Evolutionary conservation across 2,329 filamentous ascomycete genomes (phyloP), one percentile per base, ranked within the genome.

Genomic region (Monosporascus sp.): DNA sequence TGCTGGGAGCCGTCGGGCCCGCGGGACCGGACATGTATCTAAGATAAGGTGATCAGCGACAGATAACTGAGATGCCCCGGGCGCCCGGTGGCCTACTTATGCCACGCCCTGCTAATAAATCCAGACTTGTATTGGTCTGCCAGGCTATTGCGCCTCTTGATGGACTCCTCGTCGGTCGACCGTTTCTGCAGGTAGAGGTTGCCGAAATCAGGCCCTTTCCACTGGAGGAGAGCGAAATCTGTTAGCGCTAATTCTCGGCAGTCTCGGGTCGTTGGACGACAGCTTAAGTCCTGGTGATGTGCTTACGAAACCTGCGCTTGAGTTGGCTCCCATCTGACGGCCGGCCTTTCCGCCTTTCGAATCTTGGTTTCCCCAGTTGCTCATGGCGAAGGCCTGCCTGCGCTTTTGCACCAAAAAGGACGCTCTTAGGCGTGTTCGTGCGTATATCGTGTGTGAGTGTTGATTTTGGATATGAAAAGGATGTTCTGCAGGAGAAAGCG

Each of bases 81-180:
- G 3, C 9, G 24, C 14, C 20, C n/a, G 25, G 2, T 24, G 41
- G 5, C n/a, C 3, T 44, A 58, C 56, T 41, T 54, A 22, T 37
- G 37, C 56, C 56, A 58, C 54, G 51, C 50, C 14, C 38, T 41
- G 27, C 52, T 47, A 17, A 52, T n/a, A 35, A 53, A 56, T 1
- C 54, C 53, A 1, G 48, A 27, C 5, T 46, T 52, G 18, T 54
- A 54, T 22, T 58, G 56, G 3, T 56, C 54, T 11, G 52, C 24
- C 24, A 58, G 47, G 31, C 56, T 58, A n/a, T 52, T 18, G 4
- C 54, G 56, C 37, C 52, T 52, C 14, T 48, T 53, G n/a, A 45
- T 6, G 0, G 56, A 56, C 9, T 31, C 52, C 18, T 49, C 17
- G 15, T 56, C 56, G 2, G 25, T 49, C 4, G 54, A 50, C 17